These are phyloP conservation scores for Striga asiatica DNA, from an alignment of 257 asterid genomes.

Conservation along the genomic window DNA sequence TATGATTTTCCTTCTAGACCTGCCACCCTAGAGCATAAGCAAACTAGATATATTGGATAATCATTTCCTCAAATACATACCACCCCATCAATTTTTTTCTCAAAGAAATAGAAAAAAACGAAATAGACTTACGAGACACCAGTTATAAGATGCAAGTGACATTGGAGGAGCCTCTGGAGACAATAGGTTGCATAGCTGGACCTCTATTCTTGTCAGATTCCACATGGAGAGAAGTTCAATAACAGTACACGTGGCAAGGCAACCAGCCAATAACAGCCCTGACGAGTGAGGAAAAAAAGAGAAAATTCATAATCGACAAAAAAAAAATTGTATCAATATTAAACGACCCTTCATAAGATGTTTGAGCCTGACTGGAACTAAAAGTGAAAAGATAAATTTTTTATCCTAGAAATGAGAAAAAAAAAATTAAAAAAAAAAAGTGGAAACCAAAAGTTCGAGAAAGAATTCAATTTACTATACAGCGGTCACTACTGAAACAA, in stretches of 20 bases:
- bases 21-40: too few species aligned
- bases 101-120: neutral
- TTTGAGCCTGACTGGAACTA: too few species aligned
- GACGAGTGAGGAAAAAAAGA: conserved; percentile 14
- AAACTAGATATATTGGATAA: neutral
- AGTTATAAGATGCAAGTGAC: conserved; percentile 63
- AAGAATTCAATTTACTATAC: too few species aligned
- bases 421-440: too few species aligned
- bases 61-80: neutral
- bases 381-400: too few species aligned
- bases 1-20: too few species aligned
- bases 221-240: conserved; percentile 64
- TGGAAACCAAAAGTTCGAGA: too few species aligned
- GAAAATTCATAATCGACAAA: too few species aligned
- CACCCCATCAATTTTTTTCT: neutral
- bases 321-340: too few species aligned
- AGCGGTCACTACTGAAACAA: too few species aligned
- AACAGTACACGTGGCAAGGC: conserved; percentile 44
- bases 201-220: conserved; percentile 82
- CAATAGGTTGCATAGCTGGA: conserved; percentile 56
- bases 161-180: conserved; percentile 76
- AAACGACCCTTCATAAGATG: too few species aligned
- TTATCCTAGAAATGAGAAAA: too few species aligned
- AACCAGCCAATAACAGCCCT: conserved; percentile 43
- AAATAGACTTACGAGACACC: conserved; percentile 56